phyloP scores from a whole-genome alignment of 1,139 yeast genomes.

The Sugiyamaella pinicola region DNA sequence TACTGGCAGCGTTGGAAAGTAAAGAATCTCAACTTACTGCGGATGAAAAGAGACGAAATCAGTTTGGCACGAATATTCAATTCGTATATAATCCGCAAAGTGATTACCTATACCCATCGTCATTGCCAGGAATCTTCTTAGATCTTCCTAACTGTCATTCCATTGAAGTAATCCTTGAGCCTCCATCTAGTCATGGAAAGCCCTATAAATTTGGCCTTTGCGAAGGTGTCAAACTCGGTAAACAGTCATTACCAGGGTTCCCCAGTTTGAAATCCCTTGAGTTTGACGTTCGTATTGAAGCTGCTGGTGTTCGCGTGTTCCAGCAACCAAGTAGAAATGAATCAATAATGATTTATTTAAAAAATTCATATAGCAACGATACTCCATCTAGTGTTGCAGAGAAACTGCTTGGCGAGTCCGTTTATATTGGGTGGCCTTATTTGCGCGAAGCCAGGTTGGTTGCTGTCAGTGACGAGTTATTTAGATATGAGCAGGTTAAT shows the following conservation, averaged over 20 bases:
- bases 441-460: conserved; percentile 77
- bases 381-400: conserved; percentile 56
- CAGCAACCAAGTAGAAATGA: conserved; percentile 84
- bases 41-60: conserved; percentile 72
- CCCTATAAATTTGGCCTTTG: conserved; percentile 56
- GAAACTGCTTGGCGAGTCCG: conserved; percentile 58
- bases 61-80: conserved; percentile 66
- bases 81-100: conserved; percentile 79
- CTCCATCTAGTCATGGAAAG: conserved; percentile 37
- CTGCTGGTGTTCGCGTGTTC: conserved; percentile 73
- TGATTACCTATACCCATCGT: conserved; percentile 68
- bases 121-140: conserved; percentile 74
- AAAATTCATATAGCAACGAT: conserved; percentile 56
- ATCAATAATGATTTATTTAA: conserved; percentile 69
- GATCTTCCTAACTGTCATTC: conserved; percentile 82
- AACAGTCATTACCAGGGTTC: conserved; percentile 79
- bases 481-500: conserved; percentile 50
- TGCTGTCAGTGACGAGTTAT: conserved; percentile 59
- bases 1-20: conserved; percentile 72
- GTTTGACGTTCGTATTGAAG: conserved; percentile 54
- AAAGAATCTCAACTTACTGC: conserved; percentile 58
- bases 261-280: conserved; percentile 78
- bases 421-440: conserved; percentile 87
- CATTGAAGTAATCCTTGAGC: conserved; percentile 56
- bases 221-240: conserved; percentile 70